phyloP scores from a whole-genome alignment of 495 filamentous ascomycete genomes.

The Aspergillus biplanus region DNA sequence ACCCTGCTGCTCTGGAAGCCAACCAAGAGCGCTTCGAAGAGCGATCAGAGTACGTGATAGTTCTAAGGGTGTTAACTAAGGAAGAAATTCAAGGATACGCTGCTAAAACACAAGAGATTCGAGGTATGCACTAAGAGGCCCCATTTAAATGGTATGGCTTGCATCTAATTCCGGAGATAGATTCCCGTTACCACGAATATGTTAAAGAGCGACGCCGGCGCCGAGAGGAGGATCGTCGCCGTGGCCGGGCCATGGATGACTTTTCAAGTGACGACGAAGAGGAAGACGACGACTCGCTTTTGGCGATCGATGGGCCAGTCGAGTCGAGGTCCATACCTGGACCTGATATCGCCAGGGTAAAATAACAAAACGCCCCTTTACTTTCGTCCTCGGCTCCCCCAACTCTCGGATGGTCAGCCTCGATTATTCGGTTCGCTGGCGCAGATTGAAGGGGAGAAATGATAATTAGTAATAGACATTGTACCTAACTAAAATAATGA shows the following conservation, averaged over 20 bases:
- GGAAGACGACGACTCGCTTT: slow-evolving; percentile 33
- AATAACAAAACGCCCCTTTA: no score
- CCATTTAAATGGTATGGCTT: background rate
- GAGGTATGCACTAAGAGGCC: slow-evolving; percentile 56
- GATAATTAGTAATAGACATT: no score
- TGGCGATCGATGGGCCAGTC: slow-evolving; percentile 40
- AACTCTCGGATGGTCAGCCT: no score
- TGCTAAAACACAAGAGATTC: slow-evolving; percentile 70
- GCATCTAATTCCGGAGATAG: slow-evolving; percentile 29
- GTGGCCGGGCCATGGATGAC: slow-evolving; percentile 35
- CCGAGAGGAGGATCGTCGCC: slow-evolving; percentile 37
- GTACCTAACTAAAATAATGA: no score
- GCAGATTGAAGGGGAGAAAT: no score
- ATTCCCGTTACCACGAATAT: slow-evolving; percentile 41
- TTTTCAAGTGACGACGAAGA: slow-evolving; percentile 48
- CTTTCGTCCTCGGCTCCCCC: no score
- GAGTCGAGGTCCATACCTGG: slow-evolving; percentile 15
- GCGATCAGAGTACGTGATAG: slow-evolving; percentile 81
- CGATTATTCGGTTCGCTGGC: no score
- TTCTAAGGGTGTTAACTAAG: slow-evolving; percentile 74
- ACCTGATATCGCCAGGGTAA: no score
- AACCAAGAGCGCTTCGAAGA: slow-evolving; percentile 83
- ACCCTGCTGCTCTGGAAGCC: slow-evolving; percentile 74
- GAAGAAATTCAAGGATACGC: slow-evolving; percentile 84
- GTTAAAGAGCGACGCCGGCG: slow-evolving; percentile 38